Percentiles rank a stretch among this genome's conserved stretches.
Conservation (phyloP, 2,329 filamentous ascomycete genomes). For the Graphium sp. region DNA sequence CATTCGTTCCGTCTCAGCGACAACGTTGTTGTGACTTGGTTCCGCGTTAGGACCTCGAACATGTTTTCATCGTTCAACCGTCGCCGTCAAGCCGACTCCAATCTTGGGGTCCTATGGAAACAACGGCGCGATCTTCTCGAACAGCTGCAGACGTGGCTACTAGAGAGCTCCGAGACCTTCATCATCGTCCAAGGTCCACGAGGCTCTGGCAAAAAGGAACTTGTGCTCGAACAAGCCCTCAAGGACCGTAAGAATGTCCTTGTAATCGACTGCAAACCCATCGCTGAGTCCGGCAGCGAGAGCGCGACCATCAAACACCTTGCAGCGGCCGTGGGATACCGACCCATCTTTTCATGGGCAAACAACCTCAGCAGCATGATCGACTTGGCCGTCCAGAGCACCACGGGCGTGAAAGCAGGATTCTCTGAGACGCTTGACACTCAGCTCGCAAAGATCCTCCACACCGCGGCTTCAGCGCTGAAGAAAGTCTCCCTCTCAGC, state of each 20-base stretch:
- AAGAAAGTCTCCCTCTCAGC: slow-evolving; percentile 58
- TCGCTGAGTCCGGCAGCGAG: slow-evolving; percentile 82
- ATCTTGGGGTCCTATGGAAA: slow-evolving; percentile 68
- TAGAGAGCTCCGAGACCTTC: slow-evolving; percentile 80
- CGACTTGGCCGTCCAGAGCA: slow-evolving; percentile 83
- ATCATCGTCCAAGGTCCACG: slow-evolving; percentile 86
- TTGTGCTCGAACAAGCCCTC: slow-evolving; percentile 73
- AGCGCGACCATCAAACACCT: slow-evolving; percentile 68
- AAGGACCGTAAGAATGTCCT: slow-evolving; percentile 62
- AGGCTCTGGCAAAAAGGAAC: slow-evolving; percentile 78
- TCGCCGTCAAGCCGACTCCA: slow-evolving; percentile 31
- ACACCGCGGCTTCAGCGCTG: slow-evolving; percentile 65
- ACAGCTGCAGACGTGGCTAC: slow-evolving; percentile 68
- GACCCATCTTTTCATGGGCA: slow-evolving; percentile 90
- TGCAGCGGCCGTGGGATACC: slow-evolving; percentile 72
- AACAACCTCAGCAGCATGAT: slow-evolving; percentile 87
- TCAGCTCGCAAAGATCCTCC: slow-evolving; percentile 77
- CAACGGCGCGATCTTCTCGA: slow-evolving; percentile 71
- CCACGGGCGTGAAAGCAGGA: slow-evolving; percentile 83
- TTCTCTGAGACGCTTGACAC: slow-evolving; percentile 87
- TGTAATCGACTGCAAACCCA: slow-evolving; percentile 81
- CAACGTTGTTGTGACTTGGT: slow-evolving; percentile 62
- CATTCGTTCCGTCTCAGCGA: slow-evolving; percentile 58
- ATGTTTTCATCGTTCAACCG: too few species aligned
- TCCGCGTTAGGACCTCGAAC: slow-evolving; percentile 54